Conservation (phyloP, 2,329 filamentous ascomycete genomes). For the Cladophialophora carrionii region DNA sequence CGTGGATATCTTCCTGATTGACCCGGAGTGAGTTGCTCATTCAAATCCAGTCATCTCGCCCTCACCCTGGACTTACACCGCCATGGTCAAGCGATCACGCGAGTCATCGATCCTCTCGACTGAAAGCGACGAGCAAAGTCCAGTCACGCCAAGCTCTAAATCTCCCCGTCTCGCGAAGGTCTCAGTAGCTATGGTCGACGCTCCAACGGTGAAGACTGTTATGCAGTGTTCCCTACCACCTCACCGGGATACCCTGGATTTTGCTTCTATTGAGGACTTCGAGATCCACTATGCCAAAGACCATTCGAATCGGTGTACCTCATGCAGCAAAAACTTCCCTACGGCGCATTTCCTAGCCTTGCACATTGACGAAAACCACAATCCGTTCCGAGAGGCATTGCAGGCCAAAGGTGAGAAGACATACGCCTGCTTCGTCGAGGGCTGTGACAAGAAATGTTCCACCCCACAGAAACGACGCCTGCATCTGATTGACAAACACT, state of each 20-base stretch:
- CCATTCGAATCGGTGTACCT: slow-evolving; percentile 81
- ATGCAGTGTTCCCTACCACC: slow-evolving; percentile 85
- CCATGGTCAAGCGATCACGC: slow-evolving; percentile 65
- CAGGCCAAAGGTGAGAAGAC: slow-evolving; percentile 84
- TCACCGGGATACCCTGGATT: slow-evolving; percentile 70
- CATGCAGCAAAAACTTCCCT: slow-evolving; percentile 86
- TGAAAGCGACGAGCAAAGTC: slow-evolving; percentile 39
- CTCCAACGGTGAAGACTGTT: slow-evolving; percentile 44
- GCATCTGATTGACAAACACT: slow-evolving; percentile 92
- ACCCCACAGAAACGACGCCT: slow-evolving; percentile 81
- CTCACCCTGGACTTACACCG: slow-evolving; percentile 20
- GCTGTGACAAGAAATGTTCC: slow-evolving; percentile 80
- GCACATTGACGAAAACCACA: slow-evolving; percentile 90
- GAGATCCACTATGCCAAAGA: slow-evolving; percentile 81
- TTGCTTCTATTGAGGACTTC: slow-evolving; percentile 77
- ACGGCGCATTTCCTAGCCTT: slow-evolving; percentile 76
- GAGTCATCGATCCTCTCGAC: slow-evolving; percentile 53
- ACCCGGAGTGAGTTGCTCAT: slow-evolving; percentile 11
- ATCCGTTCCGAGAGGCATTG: slow-evolving; percentile 72
- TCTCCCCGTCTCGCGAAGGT: slow-evolving; percentile 40
- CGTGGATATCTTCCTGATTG: neutral
- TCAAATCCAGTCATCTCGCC: slow-evolving; percentile 8
- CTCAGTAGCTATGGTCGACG: slow-evolving; percentile 52
- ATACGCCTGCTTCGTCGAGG: slow-evolving; percentile 86
- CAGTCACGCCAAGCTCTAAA: slow-evolving; percentile 31